Evolutionary conservation across 305 asterid genomes (phyloP), one percentile per base, ranked within the genome.

Genomic region (Fraxinus latifolia): DNA sequence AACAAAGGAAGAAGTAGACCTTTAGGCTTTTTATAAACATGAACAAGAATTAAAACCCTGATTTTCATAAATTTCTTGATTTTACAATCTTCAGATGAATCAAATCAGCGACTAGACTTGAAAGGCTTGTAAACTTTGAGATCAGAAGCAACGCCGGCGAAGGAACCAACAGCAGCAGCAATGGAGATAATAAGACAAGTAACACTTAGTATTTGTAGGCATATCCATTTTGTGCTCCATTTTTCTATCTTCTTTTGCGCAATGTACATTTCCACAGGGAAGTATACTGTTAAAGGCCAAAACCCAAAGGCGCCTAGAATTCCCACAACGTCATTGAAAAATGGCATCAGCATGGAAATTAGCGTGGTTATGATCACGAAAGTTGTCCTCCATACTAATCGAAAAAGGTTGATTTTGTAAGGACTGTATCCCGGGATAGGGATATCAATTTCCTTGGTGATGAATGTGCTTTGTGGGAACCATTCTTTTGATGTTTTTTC

Each of bases 261-360:
- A 21, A 93, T 91, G 82, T 91, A 92, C 97, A 93, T 92, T 82
- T 91, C 92, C 11, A 93, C 93, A 0, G 96, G 97, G 78, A 90
- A 92, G 47, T 90, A 90, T 0, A 93, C 96, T 3, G 94, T 92
- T 1, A 92, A 81, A 0, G 97, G 95, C 95, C 97, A 93, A 74
- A 93, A 92, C 32, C 90, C 95, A 14, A 92, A 87, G 0, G 97
- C 97, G 4, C 97, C 97, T 14, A 93, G 87, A 25, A 93, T 84
- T 32, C 97, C 97, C 1, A 93, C 95, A 2, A 93, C 89, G 14
- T 91, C 95, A 3, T 90, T 90, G 72, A 93, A 93, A 87, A 93
- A 92, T 0, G 97, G 97, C 90, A 93, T 39, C 8, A 92, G 77
- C 94, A 92, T 92, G 4, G 97, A 88, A 12, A 92, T 82, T 5